phyloP scores from a whole-genome alignment of 1,139 yeast species.

The Fermentozyma sake region DNA sequence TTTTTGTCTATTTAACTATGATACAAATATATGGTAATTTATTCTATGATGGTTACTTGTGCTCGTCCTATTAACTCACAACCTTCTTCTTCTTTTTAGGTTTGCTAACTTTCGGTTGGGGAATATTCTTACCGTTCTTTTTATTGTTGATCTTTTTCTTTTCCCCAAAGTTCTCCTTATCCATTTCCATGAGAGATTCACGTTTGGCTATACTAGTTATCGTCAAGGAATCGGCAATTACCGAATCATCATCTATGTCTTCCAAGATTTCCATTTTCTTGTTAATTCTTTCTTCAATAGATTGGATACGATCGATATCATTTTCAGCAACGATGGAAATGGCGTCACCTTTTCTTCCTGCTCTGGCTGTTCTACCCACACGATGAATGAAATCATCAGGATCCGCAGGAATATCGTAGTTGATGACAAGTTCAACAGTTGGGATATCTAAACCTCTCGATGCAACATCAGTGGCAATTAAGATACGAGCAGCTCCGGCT shows the following conservation, averaged over 20 bases:
- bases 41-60: no score
- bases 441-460: slow-evolving; percentile 98
- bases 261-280: slow-evolving; percentile 72
- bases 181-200: slow-evolving; percentile 92
- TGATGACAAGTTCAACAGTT: slow-evolving; percentile 79
- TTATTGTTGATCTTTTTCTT: slow-evolving; percentile 52
- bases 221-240: slow-evolving; percentile 66
- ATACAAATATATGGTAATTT: no score
- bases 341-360: slow-evolving; percentile 65
- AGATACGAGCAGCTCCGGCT: slow-evolving; percentile 88
- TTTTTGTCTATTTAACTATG: no score
- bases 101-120: slow-evolving; percentile 5
- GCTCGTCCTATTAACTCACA: slow-evolving; percentile 1
- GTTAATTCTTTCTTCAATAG: slow-evolving; percentile 82
- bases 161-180: slow-evolving; percentile 82
- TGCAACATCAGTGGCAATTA: slow-evolving; percentile 95
- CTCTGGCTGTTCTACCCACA: slow-evolving; percentile 99
- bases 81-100: slow-evolving; percentile 5
- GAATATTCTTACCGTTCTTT: slow-evolving; percentile 25
- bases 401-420: slow-evolving; percentile 92
- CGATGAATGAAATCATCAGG: slow-evolving; percentile 96
- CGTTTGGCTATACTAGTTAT: slow-evolving; percentile 79
- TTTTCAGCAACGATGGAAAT: slow-evolving; percentile 75
- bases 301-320: slow-evolving; percentile 75
- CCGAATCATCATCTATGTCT: slow-evolving; percentile 66